A percentile compares a stretch with the other conserved stretches of the same genome.
Conservation (phyloP, 345 rosid species). For the Citrus mangshanensis region DNA sequence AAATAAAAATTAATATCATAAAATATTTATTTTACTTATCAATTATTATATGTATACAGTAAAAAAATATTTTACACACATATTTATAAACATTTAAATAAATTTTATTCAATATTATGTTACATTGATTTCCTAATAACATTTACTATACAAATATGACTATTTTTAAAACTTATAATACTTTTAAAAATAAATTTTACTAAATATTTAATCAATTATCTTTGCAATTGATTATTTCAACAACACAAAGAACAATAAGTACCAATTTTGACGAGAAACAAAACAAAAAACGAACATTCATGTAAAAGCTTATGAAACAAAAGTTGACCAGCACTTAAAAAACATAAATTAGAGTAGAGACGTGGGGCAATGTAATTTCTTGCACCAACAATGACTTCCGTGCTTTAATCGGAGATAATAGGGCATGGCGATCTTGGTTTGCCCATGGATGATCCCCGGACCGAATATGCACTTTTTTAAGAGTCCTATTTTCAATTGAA, state of each 20-base stretch:
- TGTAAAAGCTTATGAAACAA: neutral
- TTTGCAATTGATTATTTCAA: fast-evolving
- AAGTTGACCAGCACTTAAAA: neutral
- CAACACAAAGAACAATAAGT: fast-evolving
- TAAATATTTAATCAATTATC: too few species aligned
- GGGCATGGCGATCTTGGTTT: neutral
- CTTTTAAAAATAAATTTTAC: too few species aligned
- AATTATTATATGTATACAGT: too few species aligned
- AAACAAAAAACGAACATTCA: neutral
- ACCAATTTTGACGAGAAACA: neutral
- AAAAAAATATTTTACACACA: too few species aligned
- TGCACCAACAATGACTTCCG: neutral
- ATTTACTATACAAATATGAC: fast-evolving
- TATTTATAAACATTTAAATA: too few species aligned
- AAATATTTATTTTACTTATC: too few species aligned
- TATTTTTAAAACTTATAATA: too few species aligned
- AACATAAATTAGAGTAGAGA: neutral
- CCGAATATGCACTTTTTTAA: neutral
- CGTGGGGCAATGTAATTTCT: neutral
- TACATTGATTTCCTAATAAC: fast-evolving
- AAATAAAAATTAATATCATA: too few species aligned
- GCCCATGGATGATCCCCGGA: neutral
- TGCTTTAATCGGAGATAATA: too few species aligned
- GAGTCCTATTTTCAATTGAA: neutral
- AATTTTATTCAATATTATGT: too few species aligned